Evolutionary conservation across 129 eudicot species (phyloP).

Genomic region (Rutidosis leptorrhynchoides): DNA sequence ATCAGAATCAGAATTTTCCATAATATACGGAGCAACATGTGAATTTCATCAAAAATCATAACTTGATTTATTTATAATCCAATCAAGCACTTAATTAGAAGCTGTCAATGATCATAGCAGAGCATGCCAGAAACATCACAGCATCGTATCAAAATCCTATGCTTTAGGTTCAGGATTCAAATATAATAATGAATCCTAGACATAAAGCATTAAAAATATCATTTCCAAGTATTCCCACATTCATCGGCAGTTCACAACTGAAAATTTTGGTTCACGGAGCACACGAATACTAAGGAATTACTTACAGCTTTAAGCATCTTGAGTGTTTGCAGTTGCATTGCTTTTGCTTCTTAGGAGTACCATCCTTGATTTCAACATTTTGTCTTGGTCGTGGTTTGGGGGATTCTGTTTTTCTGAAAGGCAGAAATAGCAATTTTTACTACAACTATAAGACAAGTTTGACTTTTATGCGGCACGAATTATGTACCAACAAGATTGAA

Average conservation of each 20-base stretch:
- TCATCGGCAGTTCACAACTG: neutral
- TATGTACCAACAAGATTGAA: neutral
- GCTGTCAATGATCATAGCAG: neutral
- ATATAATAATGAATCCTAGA: neutral
- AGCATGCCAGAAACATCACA: slow-evolving; percentile 3
- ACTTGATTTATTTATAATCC: neutral
- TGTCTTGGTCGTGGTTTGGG: slow-evolving; percentile 66
- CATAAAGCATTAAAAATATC: neutral
- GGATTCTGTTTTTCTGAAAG: slow-evolving; percentile 73
- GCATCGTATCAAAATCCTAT: neutral
- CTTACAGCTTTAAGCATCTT: slow-evolving; percentile 91
- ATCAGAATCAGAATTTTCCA: neutral
- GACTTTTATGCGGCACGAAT: slow-evolving; percentile 9
- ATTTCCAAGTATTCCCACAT: neutral
- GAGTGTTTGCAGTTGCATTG: slow-evolving; percentile 97
- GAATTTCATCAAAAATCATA: too few relatives aligned
- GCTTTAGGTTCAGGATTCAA: neutral
- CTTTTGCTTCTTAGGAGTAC: slow-evolving; percentile 88
- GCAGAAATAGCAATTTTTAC: neutral
- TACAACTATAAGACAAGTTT: neutral
- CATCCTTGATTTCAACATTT: slow-evolving; percentile 65
- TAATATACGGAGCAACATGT: neutral
- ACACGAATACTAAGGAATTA: neutral
- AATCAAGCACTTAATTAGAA: neutral
- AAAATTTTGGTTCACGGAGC: neutral